Base-by-base conservation (phyloP, 1,139 yeast genomes). In the Insectozyma bohioensis region DNA sequence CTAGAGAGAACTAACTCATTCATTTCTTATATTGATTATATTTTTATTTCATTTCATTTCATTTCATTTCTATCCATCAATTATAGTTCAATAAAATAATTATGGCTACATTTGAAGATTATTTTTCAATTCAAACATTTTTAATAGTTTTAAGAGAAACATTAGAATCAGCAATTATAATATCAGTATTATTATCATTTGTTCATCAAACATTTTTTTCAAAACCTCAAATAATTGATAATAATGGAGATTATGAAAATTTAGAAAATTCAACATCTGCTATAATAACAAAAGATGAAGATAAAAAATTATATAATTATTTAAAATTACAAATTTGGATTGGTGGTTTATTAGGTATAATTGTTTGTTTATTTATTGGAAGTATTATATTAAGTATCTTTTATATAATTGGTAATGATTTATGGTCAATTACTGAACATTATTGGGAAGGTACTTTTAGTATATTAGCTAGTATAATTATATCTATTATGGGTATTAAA, bases 391-490 rank as follows among this genome's bases (percentile, higher is more conserved):
- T 68, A 20, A 48, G 54, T 6, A 56, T 66, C 7, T 67, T 67
- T 36, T 67, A 67, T 38, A 39, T 54, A 8, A 42, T 67, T 5
- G 73, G 72, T 2, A 60, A 41, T 33, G 72, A 68, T 46, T 48
- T 67, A 20, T 68, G 75, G 75, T 39, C 72, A 0, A 46, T 60
- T 1, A 54, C 73, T 3, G 74, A 68, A 42, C 74, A 68, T 43
- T 67, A 67, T 39, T 68, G 74, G 74, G 74, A 67, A 42, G 72
- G 72, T 1, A 52, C 61, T 1, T 68, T 68, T 35, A 67, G 73
- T 2, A 64, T 68, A 4, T 27, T 67, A 14, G 73, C 75, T 24
- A 63, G 72, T 42, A 42, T 66, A 5, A 66, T 68, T 28, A 68
- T 68, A 12, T 65, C 74, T 1, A 54, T 63, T 5, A 68, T 68